A percentile compares a stretch with the other conserved stretches of the same genome.
These are phyloP conservation scores for Chrysopogon serrulatus DNA, from an alignment of 176 grass and related monocot species.

Conservation along the genomic window DNA sequence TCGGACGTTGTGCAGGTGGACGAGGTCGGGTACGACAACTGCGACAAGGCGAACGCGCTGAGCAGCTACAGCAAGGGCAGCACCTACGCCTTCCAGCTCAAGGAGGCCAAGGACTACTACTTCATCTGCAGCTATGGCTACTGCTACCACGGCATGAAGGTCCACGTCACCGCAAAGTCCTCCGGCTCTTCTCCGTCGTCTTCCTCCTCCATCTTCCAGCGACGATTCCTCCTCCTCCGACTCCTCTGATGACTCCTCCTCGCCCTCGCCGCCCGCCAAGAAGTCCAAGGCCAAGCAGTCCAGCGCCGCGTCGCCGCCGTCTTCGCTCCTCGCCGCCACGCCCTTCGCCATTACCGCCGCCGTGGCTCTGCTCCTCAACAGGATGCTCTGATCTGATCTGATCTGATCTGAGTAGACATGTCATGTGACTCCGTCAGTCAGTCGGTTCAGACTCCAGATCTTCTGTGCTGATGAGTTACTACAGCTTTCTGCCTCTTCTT, in stretches of 20 bases:
- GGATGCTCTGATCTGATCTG: not conserved
- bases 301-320: not conserved
- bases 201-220: not conserved
- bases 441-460: not conserved
- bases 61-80: slow-evolving; percentile 83
- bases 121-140: slow-evolving; percentile 99
- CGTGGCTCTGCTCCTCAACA: not conserved
- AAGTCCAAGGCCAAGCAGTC: slow-evolving; percentile 12
- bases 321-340: not conserved
- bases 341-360: not conserved
- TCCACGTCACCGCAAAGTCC: slow-evolving; percentile 56
- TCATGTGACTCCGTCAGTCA: not conserved
- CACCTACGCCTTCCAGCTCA: slow-evolving; percentile 89
- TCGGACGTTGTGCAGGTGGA: slow-evolving; percentile 83
- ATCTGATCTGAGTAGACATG: not conserved
- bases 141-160: slow-evolving; percentile 94
- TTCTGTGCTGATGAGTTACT: not conserved
- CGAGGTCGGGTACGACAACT: slow-evolving; percentile 84
- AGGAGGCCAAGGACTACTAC: slow-evolving; percentile 88
- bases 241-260: not conserved
- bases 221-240: not conserved
- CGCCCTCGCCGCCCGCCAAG: not conserved
- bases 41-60: slow-evolving; percentile 65
- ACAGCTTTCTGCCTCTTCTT: not conserved
- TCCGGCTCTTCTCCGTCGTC: not conserved